Conservation (phyloP, 176 grass and related monocot species). For the Lolium perenne region DNA sequence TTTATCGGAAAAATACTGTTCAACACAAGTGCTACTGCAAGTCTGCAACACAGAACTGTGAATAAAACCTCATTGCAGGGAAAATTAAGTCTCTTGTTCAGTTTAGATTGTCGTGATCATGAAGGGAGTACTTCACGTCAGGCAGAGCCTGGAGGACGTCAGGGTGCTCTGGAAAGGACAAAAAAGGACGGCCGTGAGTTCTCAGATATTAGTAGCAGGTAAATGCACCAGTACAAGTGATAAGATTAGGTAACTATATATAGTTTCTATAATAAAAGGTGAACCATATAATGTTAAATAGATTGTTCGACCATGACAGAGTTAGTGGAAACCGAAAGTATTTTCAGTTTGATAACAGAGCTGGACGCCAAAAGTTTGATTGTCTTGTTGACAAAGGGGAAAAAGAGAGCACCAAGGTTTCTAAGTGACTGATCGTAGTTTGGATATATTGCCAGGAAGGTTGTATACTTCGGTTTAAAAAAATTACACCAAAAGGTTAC, state of each 20-base stretch:
- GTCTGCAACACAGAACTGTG: not conserved
- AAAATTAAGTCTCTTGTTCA: not conserved
- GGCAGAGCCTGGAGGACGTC: slow-evolving; percentile 39
- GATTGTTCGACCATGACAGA: not conserved
- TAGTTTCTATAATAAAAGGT: not conserved
- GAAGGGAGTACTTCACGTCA: slow-evolving; percentile 46
- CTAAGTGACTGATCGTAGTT: not conserved
- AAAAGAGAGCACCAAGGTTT: not conserved
- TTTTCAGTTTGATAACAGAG: not conserved
- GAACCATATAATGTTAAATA: not conserved
- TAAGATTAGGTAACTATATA: slow-evolving; percentile 7
- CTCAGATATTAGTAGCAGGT: not conserved
- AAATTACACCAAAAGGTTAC: not conserved
- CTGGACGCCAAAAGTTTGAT: slow-evolving; percentile 23
- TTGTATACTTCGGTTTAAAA: not conserved
- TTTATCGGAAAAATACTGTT: not conserved
- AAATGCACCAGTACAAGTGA: not conserved
- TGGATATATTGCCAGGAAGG: not conserved
- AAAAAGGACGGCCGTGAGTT: not conserved
- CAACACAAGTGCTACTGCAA: not conserved
- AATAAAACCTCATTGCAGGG: not conserved
- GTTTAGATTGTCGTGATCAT: slow-evolving; percentile 25
- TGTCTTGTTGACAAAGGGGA: not conserved
- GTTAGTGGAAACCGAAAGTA: not conserved
- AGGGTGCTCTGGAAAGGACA: slow-evolving; percentile 36